phyloP scores from a whole-genome alignment of 2,329 filamentous ascomycete species.

The Alternaria solani region DNA sequence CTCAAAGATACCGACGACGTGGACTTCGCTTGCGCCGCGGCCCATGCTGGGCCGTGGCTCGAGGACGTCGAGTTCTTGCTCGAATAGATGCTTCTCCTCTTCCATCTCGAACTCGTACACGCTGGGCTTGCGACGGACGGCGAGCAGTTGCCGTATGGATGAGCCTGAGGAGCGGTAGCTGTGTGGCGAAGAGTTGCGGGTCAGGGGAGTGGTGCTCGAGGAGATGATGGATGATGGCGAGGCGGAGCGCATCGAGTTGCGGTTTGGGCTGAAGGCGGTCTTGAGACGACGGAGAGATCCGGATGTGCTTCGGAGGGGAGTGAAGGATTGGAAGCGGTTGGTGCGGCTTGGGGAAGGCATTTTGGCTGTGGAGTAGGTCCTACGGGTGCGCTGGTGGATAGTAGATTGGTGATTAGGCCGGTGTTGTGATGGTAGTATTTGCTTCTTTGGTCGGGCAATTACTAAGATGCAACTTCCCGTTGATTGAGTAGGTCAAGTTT shows the following conservation, averaged over 20 bases:
- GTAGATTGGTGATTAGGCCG: background rate
- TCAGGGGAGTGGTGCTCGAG: conserved; percentile 40
- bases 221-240: conserved; percentile 31
- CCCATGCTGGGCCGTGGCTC: conserved; percentile 42
- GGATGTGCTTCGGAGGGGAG: conserved; percentile 41
- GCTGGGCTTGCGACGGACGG: conserved; percentile 44
- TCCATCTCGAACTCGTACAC: conserved; percentile 48
- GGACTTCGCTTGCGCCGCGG: conserved; percentile 27
- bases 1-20: conserved; percentile 51
- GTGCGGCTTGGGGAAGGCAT: conserved; percentile 45
- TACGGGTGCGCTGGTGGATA: conserved; percentile 4
- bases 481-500: conserved; percentile 4
- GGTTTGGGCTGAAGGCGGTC: conserved; percentile 48
- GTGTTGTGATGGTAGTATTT: conserved; percentile 8
- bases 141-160: conserved; percentile 42
- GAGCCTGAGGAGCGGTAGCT: conserved; percentile 39
- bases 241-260: conserved; percentile 37
- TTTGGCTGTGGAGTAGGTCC: conserved; percentile 19
- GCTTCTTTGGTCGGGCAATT: conserved; percentile 4
- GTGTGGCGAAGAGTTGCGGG: conserved; percentile 41
- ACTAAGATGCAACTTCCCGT: conserved; percentile 1
- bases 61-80: conserved; percentile 39
- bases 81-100: conserved; percentile 44
- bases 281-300: conserved; percentile 44
- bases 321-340: conserved; percentile 51